phyloP scores from a whole-genome alignment of 140 eudicot species.

The Ambrosia hybrid region DNA sequence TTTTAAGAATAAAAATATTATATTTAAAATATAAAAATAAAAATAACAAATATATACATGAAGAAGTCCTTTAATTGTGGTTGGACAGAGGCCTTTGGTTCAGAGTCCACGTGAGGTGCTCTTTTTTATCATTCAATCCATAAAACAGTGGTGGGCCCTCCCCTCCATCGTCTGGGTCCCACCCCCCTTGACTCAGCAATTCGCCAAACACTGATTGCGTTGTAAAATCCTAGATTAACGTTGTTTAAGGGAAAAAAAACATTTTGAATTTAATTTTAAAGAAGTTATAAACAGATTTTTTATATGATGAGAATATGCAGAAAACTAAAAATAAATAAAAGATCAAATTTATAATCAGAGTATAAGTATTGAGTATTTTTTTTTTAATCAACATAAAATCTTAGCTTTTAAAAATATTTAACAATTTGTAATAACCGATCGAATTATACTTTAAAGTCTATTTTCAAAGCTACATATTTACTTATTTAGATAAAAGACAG shows the following conservation, averaged over 20 bases:
- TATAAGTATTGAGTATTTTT: no score
- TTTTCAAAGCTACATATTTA: not conserved
- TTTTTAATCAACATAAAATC: no score
- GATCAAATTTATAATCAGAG: not conserved
- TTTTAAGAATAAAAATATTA: not conserved
- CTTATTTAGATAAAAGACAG: not conserved
- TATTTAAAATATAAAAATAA: not conserved
- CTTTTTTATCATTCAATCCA: slow-evolving; percentile 97
- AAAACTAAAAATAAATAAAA: not conserved
- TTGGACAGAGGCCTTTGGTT: slow-evolving; percentile 80
- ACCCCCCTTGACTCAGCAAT: slow-evolving; percentile 24
- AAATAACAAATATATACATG: not conserved
- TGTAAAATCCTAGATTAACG: slow-evolving; percentile 18
- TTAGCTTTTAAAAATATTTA: no score
- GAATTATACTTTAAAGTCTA: no score
- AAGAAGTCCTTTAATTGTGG: slow-evolving; percentile 50
- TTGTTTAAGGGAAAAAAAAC: slow-evolving; percentile 7
- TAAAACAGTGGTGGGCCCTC: slow-evolving; percentile 66
- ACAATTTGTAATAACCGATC: no score
- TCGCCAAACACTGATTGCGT: slow-evolving; percentile 25
- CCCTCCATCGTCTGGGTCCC: slow-evolving; percentile 43
- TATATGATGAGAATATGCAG: not conserved
- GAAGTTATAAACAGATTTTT: not conserved
- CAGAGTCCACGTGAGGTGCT: slow-evolving; percentile 99
- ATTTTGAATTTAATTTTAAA: not conserved